Conservation (phyloP, 768 basidiomycete genomes). For the Tylopilus balloui region DNA sequence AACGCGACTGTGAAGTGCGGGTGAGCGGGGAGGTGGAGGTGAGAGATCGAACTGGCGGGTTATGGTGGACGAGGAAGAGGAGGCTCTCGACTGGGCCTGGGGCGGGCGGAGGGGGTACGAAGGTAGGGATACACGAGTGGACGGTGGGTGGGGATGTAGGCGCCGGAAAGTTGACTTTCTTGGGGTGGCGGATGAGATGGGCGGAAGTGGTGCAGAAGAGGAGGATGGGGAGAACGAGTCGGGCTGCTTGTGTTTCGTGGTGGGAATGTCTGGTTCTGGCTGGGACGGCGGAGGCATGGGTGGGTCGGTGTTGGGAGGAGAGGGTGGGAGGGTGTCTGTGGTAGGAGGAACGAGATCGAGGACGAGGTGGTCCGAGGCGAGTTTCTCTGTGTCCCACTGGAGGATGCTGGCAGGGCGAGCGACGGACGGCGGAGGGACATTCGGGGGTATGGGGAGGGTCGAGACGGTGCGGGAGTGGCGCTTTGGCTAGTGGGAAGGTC, state of each 20-base stretch:
- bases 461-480: conserved; percentile 43
- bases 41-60: conserved; percentile 24
- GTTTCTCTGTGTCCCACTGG: conserved; percentile 21
- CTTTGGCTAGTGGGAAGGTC: conserved; percentile 36
- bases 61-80: conserved; percentile 19
- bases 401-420: neutral
- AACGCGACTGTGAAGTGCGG: conserved; percentile 27
- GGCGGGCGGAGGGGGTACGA: conserved; percentile 36
- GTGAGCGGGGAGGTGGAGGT: conserved; percentile 24
- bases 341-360: conserved; percentile 1
- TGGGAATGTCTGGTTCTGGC: neutral
- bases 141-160: conserved; percentile 36
- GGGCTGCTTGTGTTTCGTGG: conserved; percentile 2
- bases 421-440: conserved; percentile 10
- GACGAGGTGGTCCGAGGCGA: neutral
- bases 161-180: conserved; percentile 49
- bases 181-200: neutral
- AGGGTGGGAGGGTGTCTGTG: neutral
- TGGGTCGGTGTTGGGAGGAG: neutral
- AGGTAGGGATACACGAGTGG: conserved; percentile 20
- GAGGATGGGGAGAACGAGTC: conserved; percentile 1
- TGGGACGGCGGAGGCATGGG: neutral
- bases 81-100: conserved; percentile 13
- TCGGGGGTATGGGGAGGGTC: conserved; percentile 20
- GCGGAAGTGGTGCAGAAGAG: conserved; percentile 8